Evolutionary conservation across 768 basidiomycete species (phyloP).

Genomic region (Amylocystis lapponica): DNA sequence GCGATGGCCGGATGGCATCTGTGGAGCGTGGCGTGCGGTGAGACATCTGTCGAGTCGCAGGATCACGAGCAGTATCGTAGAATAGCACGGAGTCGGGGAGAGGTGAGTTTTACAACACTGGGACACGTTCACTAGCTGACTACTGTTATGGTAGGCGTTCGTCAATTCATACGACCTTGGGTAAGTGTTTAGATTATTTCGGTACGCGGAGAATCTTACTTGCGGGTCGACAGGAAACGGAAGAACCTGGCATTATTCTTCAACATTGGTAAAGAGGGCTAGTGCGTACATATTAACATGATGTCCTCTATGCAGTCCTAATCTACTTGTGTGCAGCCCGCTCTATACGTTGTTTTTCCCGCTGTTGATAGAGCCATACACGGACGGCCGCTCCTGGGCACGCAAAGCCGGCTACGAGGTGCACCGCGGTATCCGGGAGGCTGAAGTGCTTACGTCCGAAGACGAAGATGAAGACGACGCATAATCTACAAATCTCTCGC

Average conservation of each 20-base stretch:
- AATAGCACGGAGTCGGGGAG: constrained; percentile 60
- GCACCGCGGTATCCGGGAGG: constrained; percentile 58
- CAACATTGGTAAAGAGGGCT: constrained; percentile 74
- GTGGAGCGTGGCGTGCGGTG: constrained; percentile 63
- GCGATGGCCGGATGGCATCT: constrained; percentile 73
- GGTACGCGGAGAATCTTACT: too few species aligned
- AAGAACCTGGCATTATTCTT: constrained; percentile 82
- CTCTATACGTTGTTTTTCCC: constrained; percentile 79
- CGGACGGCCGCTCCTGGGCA: constrained; percentile 81
- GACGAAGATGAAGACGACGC: constrained; percentile 34
- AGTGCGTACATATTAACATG: too few species aligned
- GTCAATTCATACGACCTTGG: constrained; percentile 92
- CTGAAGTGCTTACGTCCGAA: constrained; percentile 81
- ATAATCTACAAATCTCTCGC: constrained; percentile 2
- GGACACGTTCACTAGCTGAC: neutral
- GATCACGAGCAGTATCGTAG: constrained; percentile 77
- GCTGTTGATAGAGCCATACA: constrained; percentile 70
- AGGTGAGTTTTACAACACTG: constrained; percentile 40
- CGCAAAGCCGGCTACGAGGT: constrained; percentile 57
- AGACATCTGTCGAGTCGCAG: constrained; percentile 87
- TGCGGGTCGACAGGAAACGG: constrained; percentile 32
- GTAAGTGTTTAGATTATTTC: too few species aligned
- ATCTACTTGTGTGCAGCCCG: constrained; percentile 41
- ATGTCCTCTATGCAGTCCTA: neutral
- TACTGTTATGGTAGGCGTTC: constrained; percentile 46